phyloP scores from a whole-genome alignment of 257 asterid species.

The Haberlea rhodopensis region DNA sequence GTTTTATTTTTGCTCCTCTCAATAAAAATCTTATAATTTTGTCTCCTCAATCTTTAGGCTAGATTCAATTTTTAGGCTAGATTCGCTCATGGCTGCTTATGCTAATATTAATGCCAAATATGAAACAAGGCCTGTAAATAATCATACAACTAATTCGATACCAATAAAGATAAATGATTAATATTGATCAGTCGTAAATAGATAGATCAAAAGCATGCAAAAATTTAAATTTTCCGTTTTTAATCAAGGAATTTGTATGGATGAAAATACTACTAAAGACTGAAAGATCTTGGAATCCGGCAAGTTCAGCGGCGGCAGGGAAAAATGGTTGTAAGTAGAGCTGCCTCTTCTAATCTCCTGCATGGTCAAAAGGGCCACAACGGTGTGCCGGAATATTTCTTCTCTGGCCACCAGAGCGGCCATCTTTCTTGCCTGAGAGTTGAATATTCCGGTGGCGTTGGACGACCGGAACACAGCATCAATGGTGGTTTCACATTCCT shows the following conservation, averaged over 20 bases:
- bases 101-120: too few species aligned
- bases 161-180: too few species aligned
- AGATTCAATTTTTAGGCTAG: too few species aligned
- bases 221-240: too few species aligned
- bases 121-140: too few species aligned
- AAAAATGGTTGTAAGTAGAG: slow-evolving; percentile 82
- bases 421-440: background rate
- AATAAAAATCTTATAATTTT: too few species aligned
- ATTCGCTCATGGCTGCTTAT: too few species aligned
- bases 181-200: too few species aligned
- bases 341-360: slow-evolving; percentile 85
- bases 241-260: slow-evolving; percentile 61
- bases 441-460: slow-evolving; percentile 18
- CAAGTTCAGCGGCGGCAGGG: slow-evolving; percentile 78
- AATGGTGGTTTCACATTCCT: slow-evolving; percentile 73
- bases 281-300: slow-evolving; percentile 59
- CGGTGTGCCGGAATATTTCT: slow-evolving; percentile 76
- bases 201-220: too few species aligned
- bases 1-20: too few species aligned
- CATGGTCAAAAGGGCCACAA: slow-evolving; percentile 82
- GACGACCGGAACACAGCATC: slow-evolving; percentile 57
- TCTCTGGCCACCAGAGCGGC: slow-evolving; percentile 44
- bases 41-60: too few species aligned
- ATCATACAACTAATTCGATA: too few species aligned
- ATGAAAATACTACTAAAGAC: slow-evolving; percentile 49